Conservation (phyloP, 371 early-diverging fungal species). For the Mortierella polycephala region DNA sequence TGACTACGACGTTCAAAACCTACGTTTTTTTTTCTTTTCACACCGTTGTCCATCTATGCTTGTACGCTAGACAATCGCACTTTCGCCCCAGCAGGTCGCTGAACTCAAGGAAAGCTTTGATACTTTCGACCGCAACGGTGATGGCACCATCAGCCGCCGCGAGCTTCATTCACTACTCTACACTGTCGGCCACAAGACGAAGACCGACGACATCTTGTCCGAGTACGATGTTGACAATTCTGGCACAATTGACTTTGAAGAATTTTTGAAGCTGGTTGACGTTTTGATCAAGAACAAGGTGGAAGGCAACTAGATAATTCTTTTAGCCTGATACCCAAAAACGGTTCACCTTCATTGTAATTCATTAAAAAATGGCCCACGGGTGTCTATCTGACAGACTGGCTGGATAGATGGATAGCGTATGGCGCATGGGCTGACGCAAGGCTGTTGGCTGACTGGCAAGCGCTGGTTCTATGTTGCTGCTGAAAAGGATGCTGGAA, state of each 20-base stretch:
- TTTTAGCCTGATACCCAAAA: no score
- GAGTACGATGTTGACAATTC: conserved; percentile 27
- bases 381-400: no score
- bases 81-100: conserved; percentile 13
- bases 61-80: neutral
- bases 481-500: no score
- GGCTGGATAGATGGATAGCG: no score
- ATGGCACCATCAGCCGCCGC: conserved; percentile 62
- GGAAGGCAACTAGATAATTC: neutral
- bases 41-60: neutral
- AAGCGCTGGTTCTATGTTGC: no score
- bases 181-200: conserved; percentile 46
- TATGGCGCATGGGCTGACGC: no score
- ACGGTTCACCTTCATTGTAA: no score
- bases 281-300: conserved; percentile 39
- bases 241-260: conserved; percentile 33
- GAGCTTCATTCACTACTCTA: conserved; percentile 57
- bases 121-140: conserved; percentile 67
- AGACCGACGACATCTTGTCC: conserved; percentile 6
- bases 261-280: conserved; percentile 16
- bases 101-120: conserved; percentile 65
- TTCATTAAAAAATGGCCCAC: no score
- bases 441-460: no score
- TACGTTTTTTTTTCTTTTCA: neutral
- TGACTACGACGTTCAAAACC: neutral